Evolutionary conservation across 331 rosid genomes (phyloP), one percentile per base, ranked within the genome.

Genomic region (Pyracantha coccinea): DNA sequence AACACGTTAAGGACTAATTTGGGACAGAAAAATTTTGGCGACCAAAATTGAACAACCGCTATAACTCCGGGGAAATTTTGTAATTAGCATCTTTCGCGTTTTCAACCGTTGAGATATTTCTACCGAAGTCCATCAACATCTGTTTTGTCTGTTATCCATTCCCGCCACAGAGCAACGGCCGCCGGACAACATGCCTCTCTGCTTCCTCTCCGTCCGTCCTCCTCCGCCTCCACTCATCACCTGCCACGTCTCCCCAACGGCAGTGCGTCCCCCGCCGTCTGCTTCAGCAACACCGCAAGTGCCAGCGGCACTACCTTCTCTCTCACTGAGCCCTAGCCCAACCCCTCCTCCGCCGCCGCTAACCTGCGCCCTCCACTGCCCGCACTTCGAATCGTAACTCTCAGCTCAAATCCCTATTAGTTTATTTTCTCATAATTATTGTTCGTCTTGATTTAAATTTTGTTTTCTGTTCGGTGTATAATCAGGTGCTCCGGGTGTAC

Each of bases 401-500:
- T 25, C 23, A 0, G n/a, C 55, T 17, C 28, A 10, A 35, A 35
- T 17, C 53, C 4, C 2, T 44, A 1, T 23, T 23, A 12, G 2
- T 14, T 7, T 11, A 6, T 28, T 59, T 13, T 9, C 17, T 17
- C n/a, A 24, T 19, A 25, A 2, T 41, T 2, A 33, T 29, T 53
- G 6, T 67, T 29, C 7, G 16, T 1, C 6, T 29, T 65, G 14
- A 15, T n/a, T 76, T 57, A 19, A 63, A 0, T 75, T 21, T 25
- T 14, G 20, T 4, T 10, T 41, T 41, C 47, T 21, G 9, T 45
- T 27, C 66, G 50, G 17, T 57, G 25, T 74, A 54, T 27, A 73
- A 75, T 71, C 86, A 92, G 97, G 75, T 94, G 99, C 85, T 95
- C 99, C 29, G 97, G 97, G 33, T 92, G 99, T 76, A 80, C 97